Conservation (phyloP, 148 eudicot species). For the Polygonum maritimum region DNA sequence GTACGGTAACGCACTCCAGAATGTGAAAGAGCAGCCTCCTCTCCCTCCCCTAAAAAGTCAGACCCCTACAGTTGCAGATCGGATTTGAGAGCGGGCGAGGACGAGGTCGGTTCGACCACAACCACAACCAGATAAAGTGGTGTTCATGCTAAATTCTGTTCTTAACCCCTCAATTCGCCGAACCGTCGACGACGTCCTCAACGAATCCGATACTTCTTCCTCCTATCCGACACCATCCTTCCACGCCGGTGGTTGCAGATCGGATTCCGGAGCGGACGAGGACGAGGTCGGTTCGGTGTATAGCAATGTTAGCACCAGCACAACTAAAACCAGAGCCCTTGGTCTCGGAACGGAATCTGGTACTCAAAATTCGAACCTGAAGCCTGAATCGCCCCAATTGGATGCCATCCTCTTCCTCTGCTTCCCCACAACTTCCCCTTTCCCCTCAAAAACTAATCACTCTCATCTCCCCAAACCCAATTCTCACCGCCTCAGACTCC, state of each 20-base stretch:
- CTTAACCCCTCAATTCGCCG: slow-evolving; percentile 20
- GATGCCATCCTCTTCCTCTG: not conserved
- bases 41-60: no score
- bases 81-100: slow-evolving; percentile 4
- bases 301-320: not conserved
- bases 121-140: no score
- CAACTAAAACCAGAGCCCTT: not conserved
- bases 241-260: not conserved
- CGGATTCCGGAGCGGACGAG: slow-evolving; percentile 7
- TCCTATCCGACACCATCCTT: slow-evolving; percentile 28
- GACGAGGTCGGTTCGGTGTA: slow-evolving; percentile 13
- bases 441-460: no score
- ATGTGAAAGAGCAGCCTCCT: no score
- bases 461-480: no score
- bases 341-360: not conserved
- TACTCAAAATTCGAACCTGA: slow-evolving; percentile 14
- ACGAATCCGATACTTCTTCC: slow-evolving; percentile 41
- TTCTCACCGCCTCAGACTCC: no score
- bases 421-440: no score
- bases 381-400: slow-evolving; percentile 4
- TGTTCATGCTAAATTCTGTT: no score
- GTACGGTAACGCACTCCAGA: no score
- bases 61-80: slow-evolving; percentile 3
- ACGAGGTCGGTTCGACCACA: slow-evolving; percentile 11
- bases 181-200: slow-evolving; percentile 62